These are phyloP conservation scores for Pascua sp. DNA, from an alignment of 1,284 basidiomycete species.

Conservation along the genomic window DNA sequence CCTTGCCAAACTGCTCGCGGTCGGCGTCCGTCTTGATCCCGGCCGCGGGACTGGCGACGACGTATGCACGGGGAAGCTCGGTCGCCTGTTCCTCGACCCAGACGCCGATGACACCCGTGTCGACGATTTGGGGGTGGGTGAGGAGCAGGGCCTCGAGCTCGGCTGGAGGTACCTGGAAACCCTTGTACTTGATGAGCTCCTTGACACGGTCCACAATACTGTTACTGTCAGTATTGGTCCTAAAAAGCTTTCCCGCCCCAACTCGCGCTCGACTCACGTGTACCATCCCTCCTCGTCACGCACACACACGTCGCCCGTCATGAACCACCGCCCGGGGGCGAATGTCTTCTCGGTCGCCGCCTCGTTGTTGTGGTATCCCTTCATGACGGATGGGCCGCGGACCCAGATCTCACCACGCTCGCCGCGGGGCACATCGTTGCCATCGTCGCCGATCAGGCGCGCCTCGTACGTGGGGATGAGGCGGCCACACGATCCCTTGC, in stretches of 20 bases:
- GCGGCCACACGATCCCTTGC: slow-evolving; percentile 65
- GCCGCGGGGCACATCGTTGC: slow-evolving; percentile 52
- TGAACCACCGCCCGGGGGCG: slow-evolving; percentile 67
- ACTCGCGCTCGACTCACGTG: slow-evolving; percentile 42
- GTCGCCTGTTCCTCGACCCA: slow-evolving; percentile 62
- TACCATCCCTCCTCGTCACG: slow-evolving; percentile 60
- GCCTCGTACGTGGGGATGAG: slow-evolving; percentile 75
- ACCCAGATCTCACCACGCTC: slow-evolving; percentile 76
- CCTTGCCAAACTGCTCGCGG: slow-evolving; percentile 49
- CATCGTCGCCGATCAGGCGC: slow-evolving; percentile 58
- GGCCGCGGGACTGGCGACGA: slow-evolving; percentile 42
- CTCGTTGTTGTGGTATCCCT: slow-evolving; percentile 63
- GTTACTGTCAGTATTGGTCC: slow-evolving; percentile 28
- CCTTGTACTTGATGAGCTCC: slow-evolving; percentile 74
- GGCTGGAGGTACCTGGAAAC: slow-evolving; percentile 64
- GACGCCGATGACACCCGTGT: slow-evolving; percentile 69
- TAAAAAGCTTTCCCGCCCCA: slow-evolving; percentile 48
- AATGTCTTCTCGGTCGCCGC: slow-evolving; percentile 66
- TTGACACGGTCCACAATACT: slow-evolving; percentile 58
- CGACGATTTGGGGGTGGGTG: slow-evolving; percentile 65
- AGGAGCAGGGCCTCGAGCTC: slow-evolving; percentile 73
- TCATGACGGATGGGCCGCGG: slow-evolving; percentile 73
- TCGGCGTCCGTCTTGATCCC: not conserved
- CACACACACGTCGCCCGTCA: slow-evolving; percentile 72
- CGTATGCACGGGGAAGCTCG: slow-evolving; percentile 61